These are phyloP conservation scores for Mycocentrospora acerina DNA, from an alignment of 2,329 filamentous ascomycete species.

Conservation along the genomic window DNA sequence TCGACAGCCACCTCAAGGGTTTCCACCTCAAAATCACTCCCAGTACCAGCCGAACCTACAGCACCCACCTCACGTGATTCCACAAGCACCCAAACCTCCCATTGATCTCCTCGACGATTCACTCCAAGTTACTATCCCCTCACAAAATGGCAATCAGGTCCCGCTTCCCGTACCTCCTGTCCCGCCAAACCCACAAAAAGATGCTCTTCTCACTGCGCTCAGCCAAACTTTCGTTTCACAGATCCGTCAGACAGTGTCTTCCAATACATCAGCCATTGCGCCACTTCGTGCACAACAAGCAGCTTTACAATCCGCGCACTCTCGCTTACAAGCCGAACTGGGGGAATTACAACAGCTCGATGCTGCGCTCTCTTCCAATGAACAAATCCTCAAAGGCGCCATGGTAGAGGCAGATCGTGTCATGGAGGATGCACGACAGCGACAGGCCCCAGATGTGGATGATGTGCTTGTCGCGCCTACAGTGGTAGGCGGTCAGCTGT, in stretches of 20 bases:
- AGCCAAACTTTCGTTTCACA: constrained; percentile 69
- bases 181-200: constrained; percentile 93
- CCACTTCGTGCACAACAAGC: constrained; percentile 76
- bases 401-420: constrained; percentile 77
- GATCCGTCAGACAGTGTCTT: constrained; percentile 67
- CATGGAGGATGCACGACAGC: constrained; percentile 69
- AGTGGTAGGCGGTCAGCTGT: constrained; percentile 89
- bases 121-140: constrained; percentile 60
- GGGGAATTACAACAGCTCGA: constrained; percentile 70
- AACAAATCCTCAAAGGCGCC: constrained; percentile 73
- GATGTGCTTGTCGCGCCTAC: constrained; percentile 92
- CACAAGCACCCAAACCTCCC: constrained; percentile 18
- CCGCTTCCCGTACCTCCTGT: constrained; percentile 75
- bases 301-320: constrained; percentile 71
- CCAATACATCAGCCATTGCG: constrained; percentile 72
- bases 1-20: constrained; percentile 17
- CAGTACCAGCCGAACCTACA: constrained; percentile 28
- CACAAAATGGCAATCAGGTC: constrained; percentile 47
- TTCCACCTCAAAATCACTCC: constrained; percentile 17
- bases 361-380: constrained; percentile 72
- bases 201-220: constrained; percentile 77
- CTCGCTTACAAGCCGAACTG: constrained; percentile 72
- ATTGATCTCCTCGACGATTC: constrained; percentile 64
- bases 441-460: constrained; percentile 76
- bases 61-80: constrained; percentile 34